Conservation (phyloP, 2,329 filamentous ascomycete genomes). For the Chaetothyriales sp. region DNA sequence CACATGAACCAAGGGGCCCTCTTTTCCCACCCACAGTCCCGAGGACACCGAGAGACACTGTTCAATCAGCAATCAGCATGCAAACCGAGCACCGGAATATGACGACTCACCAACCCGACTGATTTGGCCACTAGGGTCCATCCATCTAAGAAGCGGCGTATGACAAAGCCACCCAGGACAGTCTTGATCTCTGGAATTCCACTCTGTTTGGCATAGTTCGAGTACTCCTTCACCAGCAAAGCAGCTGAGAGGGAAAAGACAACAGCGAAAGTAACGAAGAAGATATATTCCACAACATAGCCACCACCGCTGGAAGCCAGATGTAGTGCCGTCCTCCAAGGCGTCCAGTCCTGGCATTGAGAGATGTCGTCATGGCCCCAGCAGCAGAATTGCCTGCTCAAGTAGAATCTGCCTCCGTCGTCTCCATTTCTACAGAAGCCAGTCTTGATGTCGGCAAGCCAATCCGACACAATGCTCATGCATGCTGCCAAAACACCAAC, state of each 20-base stretch:
- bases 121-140: slow-evolving; percentile 90
- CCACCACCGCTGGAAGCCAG: slow-evolving; percentile 50
- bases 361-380: slow-evolving; percentile 70
- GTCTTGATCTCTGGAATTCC: slow-evolving; percentile 98
- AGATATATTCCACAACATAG: slow-evolving; percentile 74
- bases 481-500: slow-evolving; percentile 72
- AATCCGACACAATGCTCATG: slow-evolving; percentile 83
- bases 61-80: slow-evolving; percentile 18
- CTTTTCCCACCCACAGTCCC: slow-evolving; percentile 91
- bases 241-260: slow-evolving; percentile 64
- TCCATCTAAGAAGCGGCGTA: slow-evolving; percentile 65
- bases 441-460: slow-evolving; percentile 82
- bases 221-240: slow-evolving; percentile 67
- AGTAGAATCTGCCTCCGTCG: slow-evolving; percentile 75
- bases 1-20: slow-evolving; percentile 88
- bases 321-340: slow-evolving; percentile 65
- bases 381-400: slow-evolving; percentile 86
- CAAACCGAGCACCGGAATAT: slow-evolving; percentile 2
- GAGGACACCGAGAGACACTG: slow-evolving; percentile 82
- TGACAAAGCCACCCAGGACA: slow-evolving; percentile 83
- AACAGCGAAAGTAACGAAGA: slow-evolving; percentile 74
- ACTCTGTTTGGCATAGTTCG: slow-evolving; percentile 78
- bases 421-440: slow-evolving; percentile 67
- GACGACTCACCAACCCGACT: slow-evolving; percentile 54
- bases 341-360: slow-evolving; percentile 73